Evolutionary conservation across 192 early-diverging fungal genomes (phyloP).

Genomic region (Coemansia sp.): DNA sequence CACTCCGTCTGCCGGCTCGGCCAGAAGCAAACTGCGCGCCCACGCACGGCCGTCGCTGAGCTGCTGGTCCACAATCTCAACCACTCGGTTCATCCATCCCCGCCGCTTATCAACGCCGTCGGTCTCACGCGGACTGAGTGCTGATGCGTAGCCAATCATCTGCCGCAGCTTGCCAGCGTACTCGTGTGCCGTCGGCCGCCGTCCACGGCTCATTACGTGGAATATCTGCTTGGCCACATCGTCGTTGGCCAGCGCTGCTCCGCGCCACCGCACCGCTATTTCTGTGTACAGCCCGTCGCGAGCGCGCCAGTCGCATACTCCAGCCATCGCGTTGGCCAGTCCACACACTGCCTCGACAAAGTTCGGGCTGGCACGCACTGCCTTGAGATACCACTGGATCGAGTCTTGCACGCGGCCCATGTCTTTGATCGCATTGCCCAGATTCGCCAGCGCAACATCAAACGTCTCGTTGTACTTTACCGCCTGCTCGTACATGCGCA

Average conservation of each 20-base stretch:
- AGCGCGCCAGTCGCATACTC: constrained; percentile 87
- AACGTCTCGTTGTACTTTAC: constrained; percentile 83
- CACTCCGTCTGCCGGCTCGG: constrained; percentile 6
- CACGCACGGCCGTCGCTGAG: constrained; percentile 61
- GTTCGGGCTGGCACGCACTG: constrained; percentile 79
- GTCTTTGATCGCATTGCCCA: constrained; percentile 92
- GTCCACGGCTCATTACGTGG: constrained; percentile 36
- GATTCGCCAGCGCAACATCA: constrained; percentile 88
- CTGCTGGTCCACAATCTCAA: constrained; percentile 77
- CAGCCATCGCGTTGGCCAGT: constrained; percentile 80
- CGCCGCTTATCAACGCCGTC: constrained; percentile 25
- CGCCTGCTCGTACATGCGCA: constrained; percentile 85
- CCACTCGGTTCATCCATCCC: constrained; percentile 74
- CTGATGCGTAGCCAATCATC: constrained; percentile 14
- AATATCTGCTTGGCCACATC: constrained; percentile 41
- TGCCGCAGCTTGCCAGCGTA: constrained; percentile 20
- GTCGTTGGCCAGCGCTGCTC: constrained; percentile 17
- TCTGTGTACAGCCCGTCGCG: constrained; percentile 61
- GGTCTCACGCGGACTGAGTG: constrained; percentile 9
- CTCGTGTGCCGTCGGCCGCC: constrained; percentile 24
- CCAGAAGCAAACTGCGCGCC: constrained; percentile 58
- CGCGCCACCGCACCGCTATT: constrained; percentile 31
- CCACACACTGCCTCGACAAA: constrained; percentile 93
- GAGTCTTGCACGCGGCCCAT: constrained; percentile 86
- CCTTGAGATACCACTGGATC: constrained; percentile 79